Evolutionary conservation across 1,139 yeast genomes (phyloP), one percentile per base, ranked within the genome.

Genomic region (Sugiyamaella japonica): DNA sequence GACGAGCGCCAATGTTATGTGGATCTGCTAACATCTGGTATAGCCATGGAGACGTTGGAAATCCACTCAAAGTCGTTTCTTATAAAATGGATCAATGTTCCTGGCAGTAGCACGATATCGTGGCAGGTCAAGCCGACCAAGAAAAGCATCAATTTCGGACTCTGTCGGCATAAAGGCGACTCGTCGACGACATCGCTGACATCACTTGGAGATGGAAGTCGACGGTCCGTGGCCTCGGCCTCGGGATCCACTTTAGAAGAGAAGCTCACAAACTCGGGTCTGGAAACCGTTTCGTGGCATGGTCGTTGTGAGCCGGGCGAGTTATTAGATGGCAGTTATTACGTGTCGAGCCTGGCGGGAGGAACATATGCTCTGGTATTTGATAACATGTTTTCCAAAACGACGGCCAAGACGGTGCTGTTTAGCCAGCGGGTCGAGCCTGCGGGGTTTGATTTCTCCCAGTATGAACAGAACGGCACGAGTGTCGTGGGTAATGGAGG

Each of bases 321-420:
- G 49, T 55, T 65, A 20, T 55, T 63, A 49, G 83, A 81, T 55
- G 96, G 95, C 0, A 75, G 78, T 37, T 76, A 85, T 59, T 77
- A 76, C 17, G 85, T 85, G 1, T 68, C 70, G 2, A 73, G 74
- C 34, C 73, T 73, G 38, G 42, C 50, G 9, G 68, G 62, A 9
- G 88, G 89, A 1, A 80, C 84, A 67, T 87, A 82, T 73, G 98
- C 97, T 0, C 86, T 93, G 67, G 86, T 93, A 15, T 86, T 93
- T 68, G 98, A 93, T 70, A 93, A 93, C 70, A 86, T 96, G 1
- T 89, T 91, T 62, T 86, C 96, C 39, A 89, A 89, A 65, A 89
- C 86, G 44, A 86, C 84, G 20, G 84, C 91, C 51, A 93, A 93
- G 71, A 88, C 86, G 58, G 85, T 91, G 1, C 75, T 84, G 55